A percentile compares a stretch with the other conserved stretches of the same genome.
phyloP scores from a whole-genome alignment of 2,329 filamentous ascomycete genomes.

The Fusarium temperatum region DNA sequence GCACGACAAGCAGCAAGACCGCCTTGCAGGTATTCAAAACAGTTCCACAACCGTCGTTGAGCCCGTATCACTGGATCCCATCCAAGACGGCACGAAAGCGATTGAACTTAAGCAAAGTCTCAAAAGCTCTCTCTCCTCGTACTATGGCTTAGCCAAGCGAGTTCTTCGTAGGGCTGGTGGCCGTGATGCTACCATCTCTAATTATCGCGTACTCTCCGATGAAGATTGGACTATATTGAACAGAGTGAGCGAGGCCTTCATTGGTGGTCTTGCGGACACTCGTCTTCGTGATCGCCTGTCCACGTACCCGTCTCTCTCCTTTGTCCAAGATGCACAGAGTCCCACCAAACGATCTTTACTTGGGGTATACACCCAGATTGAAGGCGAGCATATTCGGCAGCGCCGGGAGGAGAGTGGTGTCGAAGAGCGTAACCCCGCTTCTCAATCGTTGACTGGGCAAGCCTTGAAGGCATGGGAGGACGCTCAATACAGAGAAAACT shows the following conservation, averaged over 20 bases:
- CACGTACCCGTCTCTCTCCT: conserved; percentile 58
- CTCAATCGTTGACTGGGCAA: conserved; percentile 44
- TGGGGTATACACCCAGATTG: conserved; percentile 63
- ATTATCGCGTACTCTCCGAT: conserved; percentile 52
- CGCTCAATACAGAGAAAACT: conserved; percentile 51
- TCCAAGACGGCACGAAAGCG: conserved; percentile 22
- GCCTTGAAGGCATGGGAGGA: conserved; percentile 57
- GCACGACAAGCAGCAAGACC: conserved; percentile 38
- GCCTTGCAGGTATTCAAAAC: not conserved
- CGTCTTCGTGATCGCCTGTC: conserved; percentile 56
- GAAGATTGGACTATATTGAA: conserved; percentile 61
- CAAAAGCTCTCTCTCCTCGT: conserved; percentile 54
- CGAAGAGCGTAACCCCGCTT: conserved; percentile 25
- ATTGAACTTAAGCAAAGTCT: conserved; percentile 54
- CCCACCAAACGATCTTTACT: conserved; percentile 58
- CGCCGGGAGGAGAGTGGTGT: conserved; percentile 44
- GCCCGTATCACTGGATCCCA: conserved; percentile 35
- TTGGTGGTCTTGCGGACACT: conserved; percentile 61
- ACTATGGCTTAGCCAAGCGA: conserved; percentile 60
- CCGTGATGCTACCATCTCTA: conserved; percentile 61
- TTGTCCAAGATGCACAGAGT: conserved; percentile 39
- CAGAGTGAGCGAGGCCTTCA: conserved; percentile 62
- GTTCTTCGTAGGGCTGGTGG: conserved; percentile 58
- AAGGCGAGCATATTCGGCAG: conserved; percentile 64
- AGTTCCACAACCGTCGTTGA: conserved; percentile 15